Base-by-base conservation (phyloP, 2,329 filamentous ascomycete genomes). In the Drechslerella coelobrocha region DNA sequence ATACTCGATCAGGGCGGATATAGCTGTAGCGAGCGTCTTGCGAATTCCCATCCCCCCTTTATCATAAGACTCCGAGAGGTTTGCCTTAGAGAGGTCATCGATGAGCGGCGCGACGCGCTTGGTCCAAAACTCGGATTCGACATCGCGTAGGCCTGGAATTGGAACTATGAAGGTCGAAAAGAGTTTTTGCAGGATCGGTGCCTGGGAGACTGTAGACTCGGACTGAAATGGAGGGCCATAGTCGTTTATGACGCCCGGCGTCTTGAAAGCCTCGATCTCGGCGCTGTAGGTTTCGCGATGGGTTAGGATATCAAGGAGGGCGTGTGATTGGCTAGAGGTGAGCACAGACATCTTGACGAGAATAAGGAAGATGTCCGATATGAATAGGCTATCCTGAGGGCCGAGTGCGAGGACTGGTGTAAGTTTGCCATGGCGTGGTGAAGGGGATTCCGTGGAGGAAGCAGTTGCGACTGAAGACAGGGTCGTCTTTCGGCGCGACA, bases 61-160 rank as follows among this genome's bases (percentile, higher is more conserved):
- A 77, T 93, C 90, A 76, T 92, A 93, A 77, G 88, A 91, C 78
- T 93, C 90, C 0, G 88, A 91, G 29, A 93, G 80, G 54, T 90
- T 86, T 1, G 86, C 88, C 29, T 86, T 83, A 7, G 83, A 86
- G 59, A 93, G 80, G 75, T 85, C 82, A 74, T 81, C 79, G 74
- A 90, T 80, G 14, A 91, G 78, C 1, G 83, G 82, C 73, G 85
- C 83, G 23, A 88, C 81, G 47, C 85, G 82, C n/a, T 82, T 80
- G 31, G 81, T 82, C 88, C 88, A 91, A 78, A 89, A 90, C 2
- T 85, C 84, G 1, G 80, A 77, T 0, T 85, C 82, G 1, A 93
- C 81, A 68, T 87, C 84, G 54, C 83, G 82, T 39, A 91, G 78
- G 0, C 88, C 89, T 0, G 90, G 90, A 19, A 91, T 81, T 1